These are phyloP conservation scores for Sporothrix dimorphospora DNA, from an alignment of 2,329 filamentous ascomycete species.

Conservation along the genomic window DNA sequence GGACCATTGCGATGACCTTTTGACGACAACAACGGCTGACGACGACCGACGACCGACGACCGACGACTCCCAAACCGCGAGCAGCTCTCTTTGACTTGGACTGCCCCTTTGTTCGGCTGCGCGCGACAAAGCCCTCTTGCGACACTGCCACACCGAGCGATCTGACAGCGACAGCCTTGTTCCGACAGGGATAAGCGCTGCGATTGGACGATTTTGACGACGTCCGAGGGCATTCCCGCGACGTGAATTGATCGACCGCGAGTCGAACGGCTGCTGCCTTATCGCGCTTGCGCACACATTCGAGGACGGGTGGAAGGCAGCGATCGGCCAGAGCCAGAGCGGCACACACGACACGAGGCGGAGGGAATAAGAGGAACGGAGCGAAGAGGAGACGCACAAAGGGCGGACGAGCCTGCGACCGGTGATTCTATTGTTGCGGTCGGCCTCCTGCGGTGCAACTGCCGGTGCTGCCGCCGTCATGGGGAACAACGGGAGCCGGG, in stretches of 20 bases:
- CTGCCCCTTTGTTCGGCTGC: not conserved
- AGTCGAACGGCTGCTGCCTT: not conserved
- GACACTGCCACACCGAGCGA: constrained; percentile 4
- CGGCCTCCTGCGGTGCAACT: not conserved
- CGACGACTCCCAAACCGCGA: not conserved
- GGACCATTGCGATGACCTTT: not conserved
- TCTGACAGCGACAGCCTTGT: constrained; percentile 15
- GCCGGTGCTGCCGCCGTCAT: constrained; percentile 42
- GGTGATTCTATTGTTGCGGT: not conserved
- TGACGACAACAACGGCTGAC: not conserved
- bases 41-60: not conserved
- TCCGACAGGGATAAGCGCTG: not conserved
- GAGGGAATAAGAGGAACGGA: not conserved
- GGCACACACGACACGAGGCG: not conserved
- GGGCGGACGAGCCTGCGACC: not conserved
- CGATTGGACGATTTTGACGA: constrained; percentile 20
- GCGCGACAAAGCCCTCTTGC: not conserved
- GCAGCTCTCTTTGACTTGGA: not conserved
- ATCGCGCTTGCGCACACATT: constrained; percentile 12
- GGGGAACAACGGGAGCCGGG: constrained; percentile 60
- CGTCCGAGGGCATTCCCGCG: not conserved
- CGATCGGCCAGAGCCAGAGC: not conserved
- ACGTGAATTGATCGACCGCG: not conserved
- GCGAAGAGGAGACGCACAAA: not conserved
- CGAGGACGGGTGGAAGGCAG: not conserved